Conservation (phyloP, 2,329 filamentous ascomycete genomes). For the Aspergillus ochraceus region DNA sequence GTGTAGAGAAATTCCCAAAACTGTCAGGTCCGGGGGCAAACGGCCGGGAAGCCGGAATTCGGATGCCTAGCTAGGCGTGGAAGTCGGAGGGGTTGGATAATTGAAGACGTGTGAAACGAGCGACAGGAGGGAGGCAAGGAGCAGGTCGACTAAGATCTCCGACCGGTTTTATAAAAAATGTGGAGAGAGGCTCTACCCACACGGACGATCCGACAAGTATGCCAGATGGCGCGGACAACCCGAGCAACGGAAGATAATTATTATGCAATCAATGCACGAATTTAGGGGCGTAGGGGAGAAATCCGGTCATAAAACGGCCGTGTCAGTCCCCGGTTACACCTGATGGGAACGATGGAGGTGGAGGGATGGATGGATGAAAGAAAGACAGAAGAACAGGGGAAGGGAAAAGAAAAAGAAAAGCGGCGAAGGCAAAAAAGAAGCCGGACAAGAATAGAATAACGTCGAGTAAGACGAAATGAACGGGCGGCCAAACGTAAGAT, state of each 20-base stretch:
- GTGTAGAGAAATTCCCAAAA: slow-evolving; percentile 1
- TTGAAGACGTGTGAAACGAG: background rate
- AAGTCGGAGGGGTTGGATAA: background rate
- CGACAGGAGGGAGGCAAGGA: background rate
- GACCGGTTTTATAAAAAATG: background rate
- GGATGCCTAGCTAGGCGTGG: background rate
- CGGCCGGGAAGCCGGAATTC: slow-evolving; percentile 2
- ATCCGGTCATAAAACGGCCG: background rate
- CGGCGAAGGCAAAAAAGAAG: background rate
- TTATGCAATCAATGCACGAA: background rate
- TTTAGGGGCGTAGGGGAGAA: background rate
- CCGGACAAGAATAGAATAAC: background rate
- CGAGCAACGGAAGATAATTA: background rate
- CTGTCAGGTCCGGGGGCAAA: slow-evolving; percentile 20
- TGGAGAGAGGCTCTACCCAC: background rate
- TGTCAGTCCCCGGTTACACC: background rate
- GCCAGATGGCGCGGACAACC: background rate
- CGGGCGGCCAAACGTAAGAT: background rate
- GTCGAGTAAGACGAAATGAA: background rate
- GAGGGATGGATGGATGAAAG: background rate
- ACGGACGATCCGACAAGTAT: background rate
- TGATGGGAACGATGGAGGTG: background rate
- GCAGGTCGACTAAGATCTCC: background rate
- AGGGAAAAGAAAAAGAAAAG: background rate
- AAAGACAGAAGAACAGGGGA: background rate